A percentile compares a stretch with the other conserved stretches of the same genome.
These are phyloP conservation scores for Microbotryum saponariae DNA, from an alignment of 1,284 basidiomycete species.

Conservation along the genomic window DNA sequence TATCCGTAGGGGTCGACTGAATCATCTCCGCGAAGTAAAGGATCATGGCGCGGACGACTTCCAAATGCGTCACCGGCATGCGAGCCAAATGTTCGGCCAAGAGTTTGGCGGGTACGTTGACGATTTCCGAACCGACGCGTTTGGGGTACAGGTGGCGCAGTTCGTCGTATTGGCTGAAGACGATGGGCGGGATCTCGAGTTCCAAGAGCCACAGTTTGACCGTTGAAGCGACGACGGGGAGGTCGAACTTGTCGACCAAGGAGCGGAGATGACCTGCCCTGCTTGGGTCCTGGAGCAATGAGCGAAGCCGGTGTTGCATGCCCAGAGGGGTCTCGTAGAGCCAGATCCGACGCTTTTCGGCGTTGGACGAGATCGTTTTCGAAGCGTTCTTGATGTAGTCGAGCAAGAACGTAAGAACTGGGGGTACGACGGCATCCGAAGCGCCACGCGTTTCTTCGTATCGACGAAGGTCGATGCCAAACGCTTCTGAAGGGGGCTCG, in stretches of 20 bases:
- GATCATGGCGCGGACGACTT: slow-evolving; percentile 20
- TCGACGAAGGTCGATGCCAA: slow-evolving; percentile 30
- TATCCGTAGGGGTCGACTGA: neutral
- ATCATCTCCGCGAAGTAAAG: slow-evolving; percentile 20
- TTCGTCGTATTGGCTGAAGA: slow-evolving; percentile 31
- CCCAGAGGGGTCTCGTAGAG: slow-evolving; percentile 28
- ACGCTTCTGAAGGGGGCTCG: slow-evolving; percentile 17
- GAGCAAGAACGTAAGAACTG: slow-evolving; percentile 18
- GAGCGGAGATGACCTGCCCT: neutral
- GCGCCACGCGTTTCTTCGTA: slow-evolving; percentile 19
- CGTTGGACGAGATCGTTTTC: slow-evolving; percentile 3
- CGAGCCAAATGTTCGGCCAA: slow-evolving; percentile 13
- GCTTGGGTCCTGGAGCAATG: slow-evolving; percentile 7
- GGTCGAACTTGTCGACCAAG: slow-evolving; percentile 19
- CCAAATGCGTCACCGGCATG: slow-evolving; percentile 23
- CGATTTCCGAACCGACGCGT: slow-evolving; percentile 5
- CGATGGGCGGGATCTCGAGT: slow-evolving; percentile 22
- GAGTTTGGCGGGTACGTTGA: slow-evolving; percentile 9
- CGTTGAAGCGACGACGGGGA: slow-evolving; percentile 29
- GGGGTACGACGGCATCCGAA: slow-evolving; percentile 7
- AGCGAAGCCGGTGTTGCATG: slow-evolving; percentile 21
- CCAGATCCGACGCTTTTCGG: slow-evolving; percentile 27
- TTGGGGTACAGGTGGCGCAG: slow-evolving; percentile 25
- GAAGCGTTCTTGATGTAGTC: slow-evolving; percentile 9
- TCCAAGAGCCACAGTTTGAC: slow-evolving; percentile 36